These are phyloP conservation scores for Penicillium roqueforti DNA, from an alignment of 495 filamentous ascomycete genomes.

Conservation along the genomic window DNA sequence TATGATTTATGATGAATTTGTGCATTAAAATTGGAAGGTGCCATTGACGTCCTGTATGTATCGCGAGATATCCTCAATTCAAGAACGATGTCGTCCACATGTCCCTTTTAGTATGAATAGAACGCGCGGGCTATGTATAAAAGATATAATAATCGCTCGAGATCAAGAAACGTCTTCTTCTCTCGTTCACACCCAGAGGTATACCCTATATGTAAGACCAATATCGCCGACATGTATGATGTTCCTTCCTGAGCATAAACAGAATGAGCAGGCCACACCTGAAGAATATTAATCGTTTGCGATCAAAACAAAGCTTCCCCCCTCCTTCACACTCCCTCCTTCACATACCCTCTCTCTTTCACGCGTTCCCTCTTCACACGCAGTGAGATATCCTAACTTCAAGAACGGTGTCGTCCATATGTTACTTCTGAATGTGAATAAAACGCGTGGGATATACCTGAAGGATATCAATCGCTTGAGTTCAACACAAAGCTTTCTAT, in stretches of 20 bases:
- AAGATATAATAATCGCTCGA: not conserved
- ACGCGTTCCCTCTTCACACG: too few species aligned
- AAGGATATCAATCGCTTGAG: too few species aligned
- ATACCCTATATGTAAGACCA: too few species aligned
- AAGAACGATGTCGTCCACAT: not conserved
- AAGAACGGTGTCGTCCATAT: not conserved
- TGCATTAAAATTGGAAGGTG: not conserved
- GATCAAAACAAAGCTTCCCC: not conserved
- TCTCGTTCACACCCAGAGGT: not conserved
- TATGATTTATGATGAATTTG: not conserved
- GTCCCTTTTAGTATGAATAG: not conserved
- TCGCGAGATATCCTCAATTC: not conserved
- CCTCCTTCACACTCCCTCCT: too few species aligned
- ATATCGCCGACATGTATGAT: too few species aligned
- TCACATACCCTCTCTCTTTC: too few species aligned
- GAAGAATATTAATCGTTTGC: not conserved
- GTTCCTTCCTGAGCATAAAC: too few species aligned
- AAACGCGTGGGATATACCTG: too few species aligned
- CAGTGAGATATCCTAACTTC: not conserved
- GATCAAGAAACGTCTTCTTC: not conserved
- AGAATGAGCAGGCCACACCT: too few species aligned
- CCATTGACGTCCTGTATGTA: not conserved
- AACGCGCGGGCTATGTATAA: too few species aligned
- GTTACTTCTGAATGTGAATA: not conserved
- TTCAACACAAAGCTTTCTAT: too few species aligned